A percentile compares a stretch with the other conserved stretches of the same genome.
Evolutionary conservation across 495 filamentous ascomycete genomes (phyloP).

Genomic region (Sphaerosporella brunnea): DNA sequence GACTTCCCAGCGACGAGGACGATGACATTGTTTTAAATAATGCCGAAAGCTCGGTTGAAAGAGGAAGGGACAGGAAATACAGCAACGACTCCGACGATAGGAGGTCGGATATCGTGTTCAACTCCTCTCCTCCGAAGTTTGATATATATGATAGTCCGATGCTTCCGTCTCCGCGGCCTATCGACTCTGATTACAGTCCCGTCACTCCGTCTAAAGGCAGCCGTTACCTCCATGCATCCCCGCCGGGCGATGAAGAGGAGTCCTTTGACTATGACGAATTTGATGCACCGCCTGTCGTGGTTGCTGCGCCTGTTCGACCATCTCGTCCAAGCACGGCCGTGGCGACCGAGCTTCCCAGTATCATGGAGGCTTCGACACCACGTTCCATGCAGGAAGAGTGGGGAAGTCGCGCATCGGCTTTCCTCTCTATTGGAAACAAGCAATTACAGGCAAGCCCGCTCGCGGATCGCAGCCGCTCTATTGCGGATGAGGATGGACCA

Average conservation of each 20-base stretch:
- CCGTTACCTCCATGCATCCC: not conserved
- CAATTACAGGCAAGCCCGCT: too few species aligned
- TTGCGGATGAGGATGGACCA: not conserved
- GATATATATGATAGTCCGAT: not conserved
- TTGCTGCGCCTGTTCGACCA: not conserved
- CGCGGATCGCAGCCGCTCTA: not conserved
- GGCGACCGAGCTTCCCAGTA: not conserved
- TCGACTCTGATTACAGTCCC: not conserved
- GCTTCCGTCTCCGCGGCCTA: not conserved
- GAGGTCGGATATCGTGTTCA: not conserved
- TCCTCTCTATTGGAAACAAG: too few species aligned
- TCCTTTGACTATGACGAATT: not conserved
- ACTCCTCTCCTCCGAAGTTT: slow-evolving; percentile 1
- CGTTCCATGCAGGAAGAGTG: not conserved
- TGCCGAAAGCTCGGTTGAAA: too few species aligned
- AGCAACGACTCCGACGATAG: not conserved
- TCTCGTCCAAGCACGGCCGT: not conserved
- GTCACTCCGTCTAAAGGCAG: not conserved
- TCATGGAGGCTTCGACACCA: slow-evolving; percentile 1
- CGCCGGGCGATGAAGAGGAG: not conserved
- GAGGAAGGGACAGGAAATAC: too few species aligned
- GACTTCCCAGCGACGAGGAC: too few species aligned
- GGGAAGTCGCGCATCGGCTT: not conserved
- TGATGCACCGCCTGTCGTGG: not conserved
- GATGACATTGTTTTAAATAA: too few species aligned